Evolutionary conservation across 106 monocot species (phyloP).

Genomic region (Acorus gramineus): DNA sequence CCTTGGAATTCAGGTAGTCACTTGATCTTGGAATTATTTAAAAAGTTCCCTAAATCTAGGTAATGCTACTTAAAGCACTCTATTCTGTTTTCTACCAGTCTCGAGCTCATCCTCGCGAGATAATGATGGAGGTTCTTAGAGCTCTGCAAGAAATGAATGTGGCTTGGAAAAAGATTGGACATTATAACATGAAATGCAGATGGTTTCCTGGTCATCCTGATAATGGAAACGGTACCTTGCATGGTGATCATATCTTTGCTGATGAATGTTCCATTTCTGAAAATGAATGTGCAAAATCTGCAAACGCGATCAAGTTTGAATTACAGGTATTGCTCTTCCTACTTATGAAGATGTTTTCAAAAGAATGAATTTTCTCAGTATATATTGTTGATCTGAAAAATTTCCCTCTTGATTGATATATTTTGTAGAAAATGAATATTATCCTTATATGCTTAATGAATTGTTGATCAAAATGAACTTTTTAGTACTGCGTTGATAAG

Average conservation of each 20-base stretch:
- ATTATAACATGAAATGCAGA: conserved; percentile 89
- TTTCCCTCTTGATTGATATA: too few species aligned
- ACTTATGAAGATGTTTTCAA: too few species aligned
- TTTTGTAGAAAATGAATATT: too few species aligned
- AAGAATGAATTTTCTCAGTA: too few species aligned
- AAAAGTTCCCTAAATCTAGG: too few species aligned
- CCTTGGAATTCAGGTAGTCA: conserved; percentile 67
- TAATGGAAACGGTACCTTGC: conserved; percentile 16
- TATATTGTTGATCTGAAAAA: too few species aligned
- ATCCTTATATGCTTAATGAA: too few species aligned
- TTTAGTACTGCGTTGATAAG: too few species aligned
- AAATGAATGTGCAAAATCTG: conserved; percentile 30
- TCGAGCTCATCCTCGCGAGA: conserved; percentile 73
- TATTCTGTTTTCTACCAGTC: conserved; percentile 29
- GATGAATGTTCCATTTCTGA: conserved; percentile 36
- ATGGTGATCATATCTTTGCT: conserved; percentile 32
- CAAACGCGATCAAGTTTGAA: conserved; percentile 83
- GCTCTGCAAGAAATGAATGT: conserved; percentile 82
- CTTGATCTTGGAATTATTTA: neutral
- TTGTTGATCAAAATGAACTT: too few species aligned
- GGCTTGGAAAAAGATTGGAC: conserved; percentile 82
- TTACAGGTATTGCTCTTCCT: conserved; percentile 48
- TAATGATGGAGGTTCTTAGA: conserved; percentile 81
- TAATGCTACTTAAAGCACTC: neutral
- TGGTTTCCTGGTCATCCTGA: conserved; percentile 31